Evolutionary conservation across 257 asterid genomes (phyloP).

Genomic region (Ocimum tenuiflorum): DNA sequence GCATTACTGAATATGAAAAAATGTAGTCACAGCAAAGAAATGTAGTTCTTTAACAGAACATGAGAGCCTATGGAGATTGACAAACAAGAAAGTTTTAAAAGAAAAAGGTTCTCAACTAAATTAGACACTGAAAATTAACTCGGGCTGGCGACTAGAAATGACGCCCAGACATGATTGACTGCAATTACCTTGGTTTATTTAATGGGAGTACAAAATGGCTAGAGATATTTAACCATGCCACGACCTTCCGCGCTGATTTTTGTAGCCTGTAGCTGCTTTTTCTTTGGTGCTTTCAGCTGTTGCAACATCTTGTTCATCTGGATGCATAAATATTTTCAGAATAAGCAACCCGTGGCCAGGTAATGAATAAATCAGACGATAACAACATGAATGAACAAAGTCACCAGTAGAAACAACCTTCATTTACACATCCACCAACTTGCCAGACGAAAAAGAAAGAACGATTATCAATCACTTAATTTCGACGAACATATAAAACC

Average conservation of each 20-base stretch:
- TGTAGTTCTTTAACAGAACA: not conserved
- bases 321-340: constrained; percentile 5
- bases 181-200: not conserved
- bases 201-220: constrained; percentile 6
- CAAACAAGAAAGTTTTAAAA: no score
- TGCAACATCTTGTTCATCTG: constrained; percentile 96
- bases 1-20: not conserved
- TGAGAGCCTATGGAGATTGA: not conserved
- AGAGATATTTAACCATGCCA: constrained; percentile 80
- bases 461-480: not conserved
- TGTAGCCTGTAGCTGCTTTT: constrained; percentile 83
- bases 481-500: not conserved
- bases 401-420: no score
- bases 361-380: not conserved
- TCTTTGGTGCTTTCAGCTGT: constrained; percentile 72
- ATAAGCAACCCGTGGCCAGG: not conserved
- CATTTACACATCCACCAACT: not conserved
- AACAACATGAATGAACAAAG: not conserved
- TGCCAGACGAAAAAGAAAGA: not conserved
- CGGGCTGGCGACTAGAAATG: not conserved
- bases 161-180: no score
- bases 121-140: not conserved
- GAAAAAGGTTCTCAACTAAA: not conserved
- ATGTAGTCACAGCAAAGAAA: not conserved
- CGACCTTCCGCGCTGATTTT: constrained; percentile 81